Conservation (phyloP, 257 asterid species). For the Agastache rugosa region DNA sequence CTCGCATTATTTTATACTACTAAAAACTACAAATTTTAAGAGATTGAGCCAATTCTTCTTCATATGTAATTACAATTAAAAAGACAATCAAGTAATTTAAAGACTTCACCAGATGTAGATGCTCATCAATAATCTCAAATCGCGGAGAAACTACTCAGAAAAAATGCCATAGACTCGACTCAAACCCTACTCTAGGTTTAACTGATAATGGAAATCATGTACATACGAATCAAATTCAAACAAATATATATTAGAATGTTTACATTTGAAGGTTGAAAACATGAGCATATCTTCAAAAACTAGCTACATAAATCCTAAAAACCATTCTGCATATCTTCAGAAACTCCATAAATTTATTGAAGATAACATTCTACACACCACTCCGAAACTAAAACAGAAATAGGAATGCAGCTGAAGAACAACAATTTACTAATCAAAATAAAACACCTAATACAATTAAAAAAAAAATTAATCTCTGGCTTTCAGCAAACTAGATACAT, state of each 20-base stretch:
- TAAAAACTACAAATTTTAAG: not conserved
- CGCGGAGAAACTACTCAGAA: not conserved
- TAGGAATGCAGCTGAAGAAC: not conserved
- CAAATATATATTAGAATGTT: not conserved
- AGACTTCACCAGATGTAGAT: not conserved
- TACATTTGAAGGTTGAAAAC: not conserved
- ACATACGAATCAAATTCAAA: not conserved
- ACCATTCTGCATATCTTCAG: not conserved
- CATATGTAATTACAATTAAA: not conserved
- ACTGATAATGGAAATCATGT: not conserved
- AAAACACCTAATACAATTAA: not conserved
- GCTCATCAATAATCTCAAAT: not conserved
- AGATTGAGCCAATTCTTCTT: not conserved
- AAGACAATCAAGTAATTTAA: not conserved
- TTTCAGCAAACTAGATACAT: slow-evolving; percentile 3
- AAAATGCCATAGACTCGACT: not conserved
- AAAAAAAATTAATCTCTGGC: not conserved
- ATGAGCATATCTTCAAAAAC: not conserved
- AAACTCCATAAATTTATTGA: not conserved
- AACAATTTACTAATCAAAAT: not conserved
- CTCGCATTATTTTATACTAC: not conserved
- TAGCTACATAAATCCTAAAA: too few relatives aligned
- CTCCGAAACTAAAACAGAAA: not conserved
- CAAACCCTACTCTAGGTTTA: not conserved
- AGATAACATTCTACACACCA: not conserved